A percentile compares a stretch with the other conserved stretches of the same genome.
These are phyloP conservation scores for Aspergillus spinulosporus DNA, from an alignment of 2,329 filamentous ascomycete species.

Conservation along the genomic window DNA sequence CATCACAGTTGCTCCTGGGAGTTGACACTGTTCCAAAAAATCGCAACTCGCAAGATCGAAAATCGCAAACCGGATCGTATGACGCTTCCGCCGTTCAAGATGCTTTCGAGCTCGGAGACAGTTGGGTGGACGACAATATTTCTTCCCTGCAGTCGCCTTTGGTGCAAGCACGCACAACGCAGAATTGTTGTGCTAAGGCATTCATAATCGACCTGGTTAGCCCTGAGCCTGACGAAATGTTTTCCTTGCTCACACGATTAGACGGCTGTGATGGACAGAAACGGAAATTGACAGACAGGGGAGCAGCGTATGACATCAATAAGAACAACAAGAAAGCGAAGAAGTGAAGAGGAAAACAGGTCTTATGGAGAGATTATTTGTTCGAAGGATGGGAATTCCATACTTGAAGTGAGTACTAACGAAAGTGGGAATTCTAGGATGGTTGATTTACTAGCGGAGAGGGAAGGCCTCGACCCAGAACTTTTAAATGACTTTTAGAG, in stretches of 20 bases:
- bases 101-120: neutral
- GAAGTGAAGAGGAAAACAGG: neutral
- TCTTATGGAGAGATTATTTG: no score
- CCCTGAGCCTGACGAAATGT: slow-evolving; percentile 6
- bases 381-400: neutral
- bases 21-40: neutral
- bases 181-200: neutral
- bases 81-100: neutral
- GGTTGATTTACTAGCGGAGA: slow-evolving; percentile 19
- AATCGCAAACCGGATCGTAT: neutral
- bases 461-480: slow-evolving; percentile 41
- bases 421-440: neutral
- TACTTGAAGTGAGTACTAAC: neutral
- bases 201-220: neutral
- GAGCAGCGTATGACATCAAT: neutral
- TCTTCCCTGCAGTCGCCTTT: neutral
- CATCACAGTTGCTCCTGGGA: slow-evolving; percentile 31
- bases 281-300: slow-evolving; percentile 6
- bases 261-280: neutral
- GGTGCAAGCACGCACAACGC: neutral
- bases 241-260: neutral
- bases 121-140: slow-evolving; percentile 8
- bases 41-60: neutral
- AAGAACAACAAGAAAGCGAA: slow-evolving; percentile 1
- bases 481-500: slow-evolving; percentile 43